Percentiles rank a stretch among this genome's conserved stretches.
Conservation (phyloP, 495 filamentous ascomycete species). For the Gamarada debralockiae region DNA sequence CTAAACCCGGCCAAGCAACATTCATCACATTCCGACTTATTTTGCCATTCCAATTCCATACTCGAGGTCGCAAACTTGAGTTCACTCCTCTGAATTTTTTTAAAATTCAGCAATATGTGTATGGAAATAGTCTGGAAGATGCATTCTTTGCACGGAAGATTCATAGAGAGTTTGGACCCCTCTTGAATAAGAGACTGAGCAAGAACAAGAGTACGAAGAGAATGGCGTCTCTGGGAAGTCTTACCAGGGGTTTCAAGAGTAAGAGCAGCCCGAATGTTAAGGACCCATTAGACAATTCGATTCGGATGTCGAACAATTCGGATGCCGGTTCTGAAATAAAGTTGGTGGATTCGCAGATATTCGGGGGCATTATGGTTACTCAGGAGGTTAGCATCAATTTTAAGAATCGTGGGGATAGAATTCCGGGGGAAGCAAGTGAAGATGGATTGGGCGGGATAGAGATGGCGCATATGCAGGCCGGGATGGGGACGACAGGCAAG, state of each 20-base stretch:
- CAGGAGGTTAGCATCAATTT: conserved; percentile 14
- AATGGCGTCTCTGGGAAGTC: background rate
- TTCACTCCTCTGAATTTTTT: conserved; percentile 47
- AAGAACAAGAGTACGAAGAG: background rate
- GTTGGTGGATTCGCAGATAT: conserved; percentile 7
- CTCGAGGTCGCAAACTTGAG: conserved; percentile 30
- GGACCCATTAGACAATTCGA: background rate
- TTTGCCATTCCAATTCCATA: conserved; percentile 37
- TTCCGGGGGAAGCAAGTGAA: background rate
- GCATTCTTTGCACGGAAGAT: conserved; percentile 39
- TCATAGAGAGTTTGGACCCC: conserved; percentile 40
- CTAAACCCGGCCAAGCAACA: conserved; percentile 26
- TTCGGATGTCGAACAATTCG: background rate
- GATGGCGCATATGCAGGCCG: background rate
- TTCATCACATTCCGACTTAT: conserved; percentile 39
- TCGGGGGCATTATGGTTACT: conserved; percentile 16
- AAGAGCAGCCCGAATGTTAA: background rate
- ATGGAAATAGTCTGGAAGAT: conserved; percentile 38
- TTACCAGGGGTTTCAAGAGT: background rate
- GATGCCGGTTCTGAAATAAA: background rate
- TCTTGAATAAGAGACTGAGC: conserved; percentile 10
- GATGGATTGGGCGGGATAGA: background rate
- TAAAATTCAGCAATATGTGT: conserved; percentile 42
- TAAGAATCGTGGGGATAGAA: background rate
- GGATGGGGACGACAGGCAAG: background rate